Base-by-base conservation (phyloP, 2,329 filamentous ascomycete species). In the Fusarium abutilonis region DNA sequence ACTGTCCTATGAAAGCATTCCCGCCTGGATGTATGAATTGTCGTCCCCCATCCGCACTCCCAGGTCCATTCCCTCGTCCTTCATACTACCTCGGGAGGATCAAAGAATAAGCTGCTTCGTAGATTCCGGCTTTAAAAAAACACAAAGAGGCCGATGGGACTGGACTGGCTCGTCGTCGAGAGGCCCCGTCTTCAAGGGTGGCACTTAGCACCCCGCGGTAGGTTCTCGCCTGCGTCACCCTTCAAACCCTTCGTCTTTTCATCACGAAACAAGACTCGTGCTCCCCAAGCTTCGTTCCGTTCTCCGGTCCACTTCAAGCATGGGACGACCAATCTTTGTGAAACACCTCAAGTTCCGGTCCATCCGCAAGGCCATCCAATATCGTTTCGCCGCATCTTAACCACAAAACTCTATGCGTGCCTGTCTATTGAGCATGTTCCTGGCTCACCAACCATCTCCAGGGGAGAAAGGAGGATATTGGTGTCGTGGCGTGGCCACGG, bases 1-100 rank as follows among this genome's bases (percentile, higher is more conserved):
- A 79, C 73, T 74, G 76, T 79, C 79, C 78, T 80, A 80, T 80
- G 75, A 71, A 80, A 78, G 72, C 69, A 75, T 73, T 72, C 72
- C 72, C 72, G 70, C 70, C 71, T 72, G 72, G 68, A 74, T 75
- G 70, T 73, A 73, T 74, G 68, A 73, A 74, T 69, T 72, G 66
- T 68, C 72, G 67, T 72, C 70, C 69, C 62, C 64, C 63, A 69
- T 70, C 66, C 52, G 51, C 45, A 41, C 43, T 59, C 52, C 32
- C n/a, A 31, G 10, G 41, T 57, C 47, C 50, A 55, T 52, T 51
- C 48, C 46, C 50, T 45, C 41, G 15, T 42, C 39, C 41, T 51
- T 52, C 59, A 45, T 55, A 36, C 44, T 42, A 47, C 55, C 54
- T 58, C 50, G 52, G 53, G 52, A 69, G 68, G 62, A 59, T 45